Percentiles rank a stretch among this genome's conserved stretches.
Conservation (phyloP, 2,329 filamentous ascomycete genomes). For the Colletotrichum tropicicola region DNA sequence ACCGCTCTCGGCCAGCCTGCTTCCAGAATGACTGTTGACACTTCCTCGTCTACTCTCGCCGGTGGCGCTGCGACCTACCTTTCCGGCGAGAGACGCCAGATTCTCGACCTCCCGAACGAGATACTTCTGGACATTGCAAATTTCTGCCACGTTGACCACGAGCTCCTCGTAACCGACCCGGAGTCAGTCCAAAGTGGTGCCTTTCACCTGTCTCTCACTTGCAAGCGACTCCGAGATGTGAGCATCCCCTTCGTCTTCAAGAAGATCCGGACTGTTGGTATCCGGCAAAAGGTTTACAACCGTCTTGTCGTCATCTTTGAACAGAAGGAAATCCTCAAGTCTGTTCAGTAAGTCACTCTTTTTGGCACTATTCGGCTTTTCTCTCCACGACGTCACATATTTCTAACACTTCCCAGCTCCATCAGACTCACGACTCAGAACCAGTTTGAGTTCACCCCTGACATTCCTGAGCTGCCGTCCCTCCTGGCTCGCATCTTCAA, state of each 20-base stretch:
- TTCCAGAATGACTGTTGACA: not conserved
- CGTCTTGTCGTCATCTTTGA: not conserved
- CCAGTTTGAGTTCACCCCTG: too few relatives aligned
- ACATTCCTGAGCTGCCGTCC: too few relatives aligned
- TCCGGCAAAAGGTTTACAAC: not conserved
- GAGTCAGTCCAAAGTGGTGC: not conserved
- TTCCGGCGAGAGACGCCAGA: too few relatives aligned
- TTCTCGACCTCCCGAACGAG: not conserved
- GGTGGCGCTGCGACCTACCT: not conserved
- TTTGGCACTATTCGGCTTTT: too few relatives aligned
- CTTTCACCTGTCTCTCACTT: not conserved
- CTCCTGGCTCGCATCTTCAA: too few relatives aligned
- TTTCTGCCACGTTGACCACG: not conserved
- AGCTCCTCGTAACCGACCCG: too few relatives aligned
- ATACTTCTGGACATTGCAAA: not conserved
- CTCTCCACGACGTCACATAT: too few relatives aligned
- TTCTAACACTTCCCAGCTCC: too few relatives aligned
- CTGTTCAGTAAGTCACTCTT: too few relatives aligned
- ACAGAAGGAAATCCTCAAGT: not conserved
- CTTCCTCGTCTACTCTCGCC: not conserved
- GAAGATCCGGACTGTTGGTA: not conserved
- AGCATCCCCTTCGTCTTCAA: not conserved
- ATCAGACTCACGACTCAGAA: too few relatives aligned
- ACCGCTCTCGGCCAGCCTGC: not conserved
- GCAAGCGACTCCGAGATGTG: not conserved